Conservation (phyloP, 345 rosid species). For the Aegle marmelos region DNA sequence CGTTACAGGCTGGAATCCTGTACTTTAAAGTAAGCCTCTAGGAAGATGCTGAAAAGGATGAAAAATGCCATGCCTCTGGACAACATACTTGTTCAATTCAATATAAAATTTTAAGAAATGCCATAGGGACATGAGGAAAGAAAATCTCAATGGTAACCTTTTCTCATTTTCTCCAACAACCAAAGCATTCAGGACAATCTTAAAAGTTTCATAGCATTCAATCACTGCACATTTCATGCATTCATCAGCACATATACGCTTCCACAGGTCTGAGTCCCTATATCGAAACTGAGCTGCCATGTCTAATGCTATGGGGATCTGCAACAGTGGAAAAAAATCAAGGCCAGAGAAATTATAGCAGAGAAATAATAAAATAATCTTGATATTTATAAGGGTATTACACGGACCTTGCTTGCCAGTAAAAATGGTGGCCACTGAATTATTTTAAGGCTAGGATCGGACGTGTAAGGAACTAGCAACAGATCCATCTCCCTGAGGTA, state of each 20-base stretch:
- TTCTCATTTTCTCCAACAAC: constrained; percentile 93
- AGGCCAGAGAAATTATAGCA: not conserved
- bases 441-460: constrained; percentile 87
- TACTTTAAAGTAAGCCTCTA: not conserved
- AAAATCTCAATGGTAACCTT: constrained; percentile 47
- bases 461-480: constrained; percentile 83
- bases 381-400: constrained; percentile 4
- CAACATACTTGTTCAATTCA: not conserved
- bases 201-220: constrained; percentile 94
- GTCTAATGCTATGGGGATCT: constrained; percentile 95
- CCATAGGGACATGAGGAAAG: not conserved
- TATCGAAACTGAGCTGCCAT: constrained; percentile 88
- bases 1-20: not conserved
- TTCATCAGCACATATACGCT: constrained; percentile 90
- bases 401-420: constrained; percentile 94
- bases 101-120: not conserved
- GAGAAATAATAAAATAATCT: not conserved
- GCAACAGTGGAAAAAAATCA: constrained; percentile 25
- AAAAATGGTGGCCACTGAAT: constrained; percentile 99
- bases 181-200: constrained; percentile 68
- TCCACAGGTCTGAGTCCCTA: constrained; percentile 90
- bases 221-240: constrained; percentile 98
- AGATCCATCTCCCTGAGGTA: constrained; percentile 94
- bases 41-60: not conserved
- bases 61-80: not conserved